Conservation (phyloP, 2,329 filamentous ascomycete species). For the Paecilomyces sp. region DNA sequence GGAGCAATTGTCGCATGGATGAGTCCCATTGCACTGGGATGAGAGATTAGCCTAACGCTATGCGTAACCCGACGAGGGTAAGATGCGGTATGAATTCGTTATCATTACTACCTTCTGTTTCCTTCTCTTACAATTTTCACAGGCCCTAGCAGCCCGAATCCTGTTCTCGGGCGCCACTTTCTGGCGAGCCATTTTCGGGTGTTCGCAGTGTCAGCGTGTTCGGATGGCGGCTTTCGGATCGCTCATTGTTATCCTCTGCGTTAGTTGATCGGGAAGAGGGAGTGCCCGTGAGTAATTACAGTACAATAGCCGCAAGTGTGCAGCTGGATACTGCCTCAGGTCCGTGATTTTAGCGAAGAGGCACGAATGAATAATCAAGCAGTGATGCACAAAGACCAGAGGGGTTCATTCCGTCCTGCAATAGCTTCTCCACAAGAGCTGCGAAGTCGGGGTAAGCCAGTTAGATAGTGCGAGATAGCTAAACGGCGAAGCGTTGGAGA, state of each 20-base stretch:
- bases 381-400: neutral
- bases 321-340: neutral
- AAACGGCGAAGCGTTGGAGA: neutral
- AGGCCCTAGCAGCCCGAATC: conserved; percentile 57
- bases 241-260: neutral
- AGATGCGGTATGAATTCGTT: neutral
- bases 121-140: conserved; percentile 57
- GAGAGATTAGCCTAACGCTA: neutral
- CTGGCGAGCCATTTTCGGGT: conserved; percentile 42
- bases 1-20: conserved; percentile 52
- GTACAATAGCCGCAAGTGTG: neutral
- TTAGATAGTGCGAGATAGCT: neutral
- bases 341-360: neutral
- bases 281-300: neutral
- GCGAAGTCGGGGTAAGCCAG: neutral
- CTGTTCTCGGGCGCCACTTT: conserved; percentile 54
- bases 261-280: neutral
- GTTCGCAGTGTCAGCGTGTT: neutral
- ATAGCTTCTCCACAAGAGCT: neutral
- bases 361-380: neutral
- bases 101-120: conserved; percentile 54
- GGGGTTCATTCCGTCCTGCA: neutral
- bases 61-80: neutral
- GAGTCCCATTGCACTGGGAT: conserved; percentile 51
- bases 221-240: neutral